Evolutionary conservation across 106 monocot species (phyloP).

Genomic region (Allium sativum): DNA sequence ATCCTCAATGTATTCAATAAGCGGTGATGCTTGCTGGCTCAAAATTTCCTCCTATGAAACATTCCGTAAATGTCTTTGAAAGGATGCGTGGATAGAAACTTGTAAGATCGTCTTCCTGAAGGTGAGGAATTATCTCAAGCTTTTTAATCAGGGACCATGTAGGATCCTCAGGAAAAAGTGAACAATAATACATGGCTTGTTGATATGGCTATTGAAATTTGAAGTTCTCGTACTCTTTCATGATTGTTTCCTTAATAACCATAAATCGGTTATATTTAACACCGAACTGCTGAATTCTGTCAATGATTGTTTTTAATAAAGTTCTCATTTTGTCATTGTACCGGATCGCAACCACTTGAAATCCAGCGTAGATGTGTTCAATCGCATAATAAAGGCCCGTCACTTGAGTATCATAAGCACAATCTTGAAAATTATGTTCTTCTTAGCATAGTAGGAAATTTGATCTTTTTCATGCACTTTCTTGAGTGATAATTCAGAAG

Average conservation of each 20-base stretch:
- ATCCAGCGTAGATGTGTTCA: conserved; percentile 43
- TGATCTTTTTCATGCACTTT: conserved; percentile 49
- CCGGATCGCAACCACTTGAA: conserved; percentile 67
- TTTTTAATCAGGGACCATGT: conserved; percentile 72
- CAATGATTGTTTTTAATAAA: conserved; percentile 60
- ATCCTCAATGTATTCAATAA: conserved; percentile 51
- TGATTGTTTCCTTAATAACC: conserved; percentile 83
- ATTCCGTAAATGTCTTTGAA: conserved; percentile 63
- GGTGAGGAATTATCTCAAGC: conserved; percentile 59
- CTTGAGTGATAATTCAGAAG: conserved; percentile 67
- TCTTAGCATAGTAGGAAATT: conserved; percentile 49
- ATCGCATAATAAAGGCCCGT: conserved; percentile 79
- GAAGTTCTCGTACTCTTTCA: conserved; percentile 70
- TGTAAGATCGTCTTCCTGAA: conserved; percentile 47
- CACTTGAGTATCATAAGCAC: conserved; percentile 96
- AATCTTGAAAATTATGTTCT: conserved; percentile 63
- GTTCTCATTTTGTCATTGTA: conserved; percentile 91
- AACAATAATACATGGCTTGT: conserved; percentile 79
- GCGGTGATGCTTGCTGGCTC: conserved; percentile 40
- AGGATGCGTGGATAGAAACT: conserved; percentile 44
- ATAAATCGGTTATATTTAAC: conserved; percentile 68
- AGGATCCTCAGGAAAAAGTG: conserved; percentile 58
- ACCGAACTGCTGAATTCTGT: conserved; percentile 62
- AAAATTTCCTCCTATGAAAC: conserved; percentile 74
- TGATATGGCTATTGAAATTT: conserved; percentile 81